These are phyloP conservation scores for Avena sativa DNA, from an alignment of 176 grass and related monocot species.

Conservation along the genomic window DNA sequence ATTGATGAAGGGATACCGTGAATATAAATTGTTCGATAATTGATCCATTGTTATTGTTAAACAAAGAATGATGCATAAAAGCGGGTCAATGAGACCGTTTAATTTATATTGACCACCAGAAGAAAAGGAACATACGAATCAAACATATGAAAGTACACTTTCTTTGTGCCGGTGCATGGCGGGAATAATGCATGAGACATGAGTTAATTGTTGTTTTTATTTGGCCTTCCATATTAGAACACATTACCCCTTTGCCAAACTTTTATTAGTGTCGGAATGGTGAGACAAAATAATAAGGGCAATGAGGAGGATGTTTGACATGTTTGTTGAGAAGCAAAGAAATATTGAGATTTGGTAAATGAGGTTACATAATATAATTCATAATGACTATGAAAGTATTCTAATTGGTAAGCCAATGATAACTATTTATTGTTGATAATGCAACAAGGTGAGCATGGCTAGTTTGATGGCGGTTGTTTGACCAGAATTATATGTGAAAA, in stretches of 20 bases:
- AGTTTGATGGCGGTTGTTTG: neutral
- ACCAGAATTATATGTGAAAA: neutral
- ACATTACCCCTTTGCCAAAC: neutral
- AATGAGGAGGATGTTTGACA: neutral
- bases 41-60: neutral
- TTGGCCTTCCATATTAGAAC: neutral
- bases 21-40: neutral
- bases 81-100: neutral
- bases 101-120: neutral
- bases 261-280: neutral
- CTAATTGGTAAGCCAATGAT: neutral
- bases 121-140: neutral
- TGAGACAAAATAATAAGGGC: neutral
- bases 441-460: neutral
- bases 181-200: neutral
- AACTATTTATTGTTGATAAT: neutral
- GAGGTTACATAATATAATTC: neutral
- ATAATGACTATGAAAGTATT: neutral
- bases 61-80: neutral
- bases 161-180: neutral
- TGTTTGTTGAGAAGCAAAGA: neutral
- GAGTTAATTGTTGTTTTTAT: neutral
- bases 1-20: neutral
- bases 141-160: neutral
- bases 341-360: neutral